phyloP scores from a whole-genome alignment of 139 green algal species.

The Coelastrella sp. region DNA sequence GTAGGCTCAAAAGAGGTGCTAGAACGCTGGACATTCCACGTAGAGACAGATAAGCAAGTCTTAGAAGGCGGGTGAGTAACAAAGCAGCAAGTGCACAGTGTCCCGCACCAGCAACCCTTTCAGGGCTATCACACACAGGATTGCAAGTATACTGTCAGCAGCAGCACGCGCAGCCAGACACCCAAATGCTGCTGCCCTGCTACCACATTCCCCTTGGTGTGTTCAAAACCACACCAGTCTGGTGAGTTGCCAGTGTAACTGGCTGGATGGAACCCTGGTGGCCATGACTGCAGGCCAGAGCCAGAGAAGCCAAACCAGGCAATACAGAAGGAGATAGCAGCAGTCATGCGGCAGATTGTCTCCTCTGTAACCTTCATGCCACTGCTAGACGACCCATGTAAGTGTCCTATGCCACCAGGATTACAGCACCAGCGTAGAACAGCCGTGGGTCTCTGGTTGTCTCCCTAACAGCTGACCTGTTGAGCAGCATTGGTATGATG shows the following conservation, averaged over 20 bases:
- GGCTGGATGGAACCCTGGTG: background rate
- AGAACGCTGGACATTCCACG: conserved; percentile 97
- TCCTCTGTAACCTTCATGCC: conserved; percentile 96
- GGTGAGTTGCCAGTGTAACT: too few relatives aligned
- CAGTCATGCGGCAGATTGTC: conserved; percentile 97
- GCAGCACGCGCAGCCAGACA: too few relatives aligned
- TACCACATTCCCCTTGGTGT: too few relatives aligned
- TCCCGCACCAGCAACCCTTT: background rate
- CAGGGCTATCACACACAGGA: too few relatives aligned
- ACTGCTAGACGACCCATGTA: conserved; percentile 89
- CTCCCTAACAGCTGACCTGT: too few relatives aligned
- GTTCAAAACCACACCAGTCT: too few relatives aligned
- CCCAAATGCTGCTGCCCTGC: too few relatives aligned
- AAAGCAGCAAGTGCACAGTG: background rate
- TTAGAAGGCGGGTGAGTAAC: conserved; percentile 14
- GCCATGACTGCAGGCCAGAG: conserved; percentile 56
- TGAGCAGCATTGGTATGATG: too few relatives aligned
- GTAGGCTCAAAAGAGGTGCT: conserved; percentile 79
- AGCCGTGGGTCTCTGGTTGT: too few relatives aligned
- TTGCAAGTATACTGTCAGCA: too few relatives aligned
- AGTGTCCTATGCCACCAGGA: conserved; percentile 37
- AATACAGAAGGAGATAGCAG: conserved; percentile 92
- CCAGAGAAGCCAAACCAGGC: conserved; percentile 88
- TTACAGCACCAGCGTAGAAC: background rate
- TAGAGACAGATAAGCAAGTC: conserved; percentile 76